These are phyloP conservation scores for Platanus orientalis DNA, from an alignment of 164 flowering plant genomes.

Conservation along the genomic window DNA sequence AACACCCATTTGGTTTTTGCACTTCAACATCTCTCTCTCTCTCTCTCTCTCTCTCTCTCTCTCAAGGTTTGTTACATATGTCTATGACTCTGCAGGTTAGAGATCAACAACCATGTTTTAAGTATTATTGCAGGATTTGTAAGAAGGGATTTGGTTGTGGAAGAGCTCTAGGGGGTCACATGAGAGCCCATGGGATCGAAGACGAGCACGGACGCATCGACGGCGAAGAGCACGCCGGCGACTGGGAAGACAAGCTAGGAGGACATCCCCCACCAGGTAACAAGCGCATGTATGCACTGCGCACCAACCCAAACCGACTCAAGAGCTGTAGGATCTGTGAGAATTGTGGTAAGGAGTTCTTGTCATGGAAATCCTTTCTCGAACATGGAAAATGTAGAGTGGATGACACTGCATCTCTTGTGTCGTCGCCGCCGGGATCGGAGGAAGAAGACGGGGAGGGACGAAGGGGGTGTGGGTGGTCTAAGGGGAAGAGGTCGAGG, in stretches of 20 bases:
- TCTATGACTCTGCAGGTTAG: slow-evolving; percentile 26
- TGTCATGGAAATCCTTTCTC: slow-evolving; percentile 84
- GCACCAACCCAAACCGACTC: slow-evolving; percentile 75
- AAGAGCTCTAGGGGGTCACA: slow-evolving; percentile 94
- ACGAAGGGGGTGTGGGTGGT: slow-evolving; percentile 47
- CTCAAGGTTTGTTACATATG: neutral
- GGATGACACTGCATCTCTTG: slow-evolving; percentile 44
- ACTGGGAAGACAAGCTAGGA: slow-evolving; percentile 56
- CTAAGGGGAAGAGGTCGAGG: slow-evolving; percentile 65
- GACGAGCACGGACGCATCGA: slow-evolving; percentile 52
- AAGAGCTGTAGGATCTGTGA: slow-evolving; percentile 68
- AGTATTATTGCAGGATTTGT: slow-evolving; percentile 81
- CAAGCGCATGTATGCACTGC: slow-evolving; percentile 66
- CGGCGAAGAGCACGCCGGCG: slow-evolving; percentile 49
- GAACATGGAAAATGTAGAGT: slow-evolving; percentile 81
- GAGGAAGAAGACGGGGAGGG: slow-evolving; percentile 37
- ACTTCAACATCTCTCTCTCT: slow-evolving; percentile 5
- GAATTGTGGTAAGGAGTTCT: slow-evolving; percentile 84
- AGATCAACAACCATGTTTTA: slow-evolving; percentile 52
- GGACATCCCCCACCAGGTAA: slow-evolving; percentile 26
- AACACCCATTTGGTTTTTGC: slow-evolving; percentile 11
- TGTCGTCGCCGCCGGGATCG: slow-evolving; percentile 43
- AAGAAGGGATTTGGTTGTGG: slow-evolving; percentile 93
- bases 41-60: slow-evolving; percentile 1
- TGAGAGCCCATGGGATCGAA: slow-evolving; percentile 96